Evolutionary conservation across 2,329 filamentous ascomycete genomes (phyloP).

Genomic region (Xylariaceae sp.): DNA sequence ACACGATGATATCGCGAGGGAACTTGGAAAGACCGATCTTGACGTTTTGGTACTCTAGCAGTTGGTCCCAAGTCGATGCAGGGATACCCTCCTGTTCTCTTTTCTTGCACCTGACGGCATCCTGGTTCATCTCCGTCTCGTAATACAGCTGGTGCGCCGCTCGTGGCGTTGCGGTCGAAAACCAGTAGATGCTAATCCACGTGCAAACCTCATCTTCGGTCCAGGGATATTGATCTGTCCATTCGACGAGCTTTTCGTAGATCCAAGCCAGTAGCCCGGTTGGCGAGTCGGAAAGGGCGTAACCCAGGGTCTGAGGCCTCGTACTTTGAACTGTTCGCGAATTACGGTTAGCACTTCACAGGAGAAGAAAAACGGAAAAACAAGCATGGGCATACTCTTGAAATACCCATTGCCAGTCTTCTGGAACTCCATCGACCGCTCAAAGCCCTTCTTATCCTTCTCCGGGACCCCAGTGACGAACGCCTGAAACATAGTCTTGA

Average conservation of each 20-base stretch:
- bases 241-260: slow-evolving; percentile 73
- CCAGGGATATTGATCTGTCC: slow-evolving; percentile 71
- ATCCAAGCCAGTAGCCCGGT: slow-evolving; percentile 72
- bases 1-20: slow-evolving; percentile 45
- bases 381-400: slow-evolving; percentile 2
- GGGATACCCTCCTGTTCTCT: slow-evolving; percentile 1
- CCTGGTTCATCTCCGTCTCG: slow-evolving; percentile 51
- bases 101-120: slow-evolving; percentile 52
- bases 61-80: slow-evolving; percentile 4
- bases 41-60: slow-evolving; percentile 29
- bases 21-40: slow-evolving; percentile 48
- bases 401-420: slow-evolving; percentile 14
- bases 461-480: slow-evolving; percentile 17
- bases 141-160: slow-evolving; percentile 69
- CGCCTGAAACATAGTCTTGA: slow-evolving; percentile 8
- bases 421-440: slow-evolving; percentile 29
- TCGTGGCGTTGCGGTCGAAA: slow-evolving; percentile 61
- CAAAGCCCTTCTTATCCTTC: slow-evolving; percentile 44
- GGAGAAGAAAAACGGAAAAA: not conserved
- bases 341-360: not conserved
- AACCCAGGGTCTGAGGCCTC: slow-evolving; percentile 68
- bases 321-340: slow-evolving; percentile 59
- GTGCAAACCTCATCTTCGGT: slow-evolving; percentile 71
- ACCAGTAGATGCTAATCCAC: slow-evolving; percentile 72
- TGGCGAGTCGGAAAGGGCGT: slow-evolving; percentile 65